Evolutionary conservation across 257 asterid genomes (phyloP).

Genomic region (Salvia rosmarinus): DNA sequence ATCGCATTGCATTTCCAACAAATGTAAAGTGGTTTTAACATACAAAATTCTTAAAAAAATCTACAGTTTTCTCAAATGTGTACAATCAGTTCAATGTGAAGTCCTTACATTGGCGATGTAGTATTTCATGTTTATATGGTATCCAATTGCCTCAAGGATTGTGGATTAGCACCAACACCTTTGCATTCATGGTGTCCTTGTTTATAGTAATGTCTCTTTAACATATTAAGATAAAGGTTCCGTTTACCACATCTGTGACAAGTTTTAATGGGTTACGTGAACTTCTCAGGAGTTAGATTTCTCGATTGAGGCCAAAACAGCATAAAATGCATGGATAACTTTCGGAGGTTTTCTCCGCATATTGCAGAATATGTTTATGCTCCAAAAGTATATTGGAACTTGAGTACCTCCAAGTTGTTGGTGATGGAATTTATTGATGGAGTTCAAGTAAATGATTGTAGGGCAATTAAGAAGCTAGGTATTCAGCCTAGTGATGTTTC

Average conservation of each 20-base stretch:
- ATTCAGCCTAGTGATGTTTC: conserved; percentile 81
- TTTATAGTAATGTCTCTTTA: conserved; percentile 1
- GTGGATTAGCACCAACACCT: not conserved
- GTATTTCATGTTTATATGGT: conserved; percentile 15
- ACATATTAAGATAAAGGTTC: not conserved
- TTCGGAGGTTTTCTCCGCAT: conserved; percentile 87
- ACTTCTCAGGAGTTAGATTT: conserved; percentile 94
- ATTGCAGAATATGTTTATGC: conserved; percentile 89
- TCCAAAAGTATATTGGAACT: conserved; percentile 74
- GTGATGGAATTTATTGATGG: conserved; percentile 97
- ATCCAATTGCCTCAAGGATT: conserved; percentile 20
- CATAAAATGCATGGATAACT: conserved; percentile 86
- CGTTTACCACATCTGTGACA: conserved; percentile 11
- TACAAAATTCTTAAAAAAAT: conserved; percentile 16
- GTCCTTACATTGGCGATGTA: conserved; percentile 18
- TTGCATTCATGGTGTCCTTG: not conserved
- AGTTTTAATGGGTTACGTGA: conserved; percentile 43
- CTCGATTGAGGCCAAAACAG: conserved; percentile 92
- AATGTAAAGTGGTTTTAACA: not conserved
- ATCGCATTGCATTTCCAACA: conserved; percentile 20
- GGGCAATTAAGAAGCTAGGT: conserved; percentile 66
- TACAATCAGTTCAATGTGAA: not conserved
- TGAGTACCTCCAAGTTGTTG: conserved; percentile 87
- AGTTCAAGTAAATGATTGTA: conserved; percentile 76
- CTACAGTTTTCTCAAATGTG: not conserved